Evolutionary conservation across 2,329 filamentous ascomycete species (phyloP).

Genomic region (Neonectria sp.): DNA sequence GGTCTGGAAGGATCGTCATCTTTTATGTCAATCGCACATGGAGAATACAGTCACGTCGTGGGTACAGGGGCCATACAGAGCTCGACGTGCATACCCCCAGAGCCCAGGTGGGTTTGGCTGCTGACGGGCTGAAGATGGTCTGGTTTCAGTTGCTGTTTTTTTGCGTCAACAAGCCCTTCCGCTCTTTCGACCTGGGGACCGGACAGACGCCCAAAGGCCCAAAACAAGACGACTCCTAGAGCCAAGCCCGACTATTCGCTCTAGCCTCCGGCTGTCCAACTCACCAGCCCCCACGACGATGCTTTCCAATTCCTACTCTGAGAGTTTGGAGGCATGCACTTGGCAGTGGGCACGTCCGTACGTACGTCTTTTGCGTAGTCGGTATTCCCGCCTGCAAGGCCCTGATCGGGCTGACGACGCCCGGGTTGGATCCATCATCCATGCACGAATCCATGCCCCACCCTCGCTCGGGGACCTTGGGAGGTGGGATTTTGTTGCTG

Average conservation of each 20-base stretch:
- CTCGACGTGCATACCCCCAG: constrained; percentile 9
- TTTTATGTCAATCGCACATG: constrained; percentile 4
- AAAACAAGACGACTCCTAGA: background rate
- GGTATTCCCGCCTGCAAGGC: constrained; percentile 19
- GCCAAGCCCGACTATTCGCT: background rate
- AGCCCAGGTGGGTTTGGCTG: constrained; percentile 25
- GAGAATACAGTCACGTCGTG: constrained; percentile 13
- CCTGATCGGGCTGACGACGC: constrained; percentile 46
- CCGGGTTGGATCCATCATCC: constrained; percentile 26
- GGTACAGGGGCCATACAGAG: background rate
- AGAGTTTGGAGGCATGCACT: background rate
- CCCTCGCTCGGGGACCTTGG: constrained; percentile 33
- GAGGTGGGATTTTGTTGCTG: constrained; percentile 13
- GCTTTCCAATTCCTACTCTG: background rate
- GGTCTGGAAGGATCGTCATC: constrained; percentile 20
- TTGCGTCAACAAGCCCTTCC: constrained; percentile 3
- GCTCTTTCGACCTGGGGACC: background rate
- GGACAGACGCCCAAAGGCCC: constrained; percentile 1
- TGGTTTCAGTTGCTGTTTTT: constrained; percentile 25
- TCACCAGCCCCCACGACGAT: constrained; percentile 1
- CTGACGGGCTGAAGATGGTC: constrained; percentile 28
- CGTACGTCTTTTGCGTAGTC: background rate
- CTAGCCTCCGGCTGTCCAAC: background rate
- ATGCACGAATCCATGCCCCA: constrained; percentile 24
- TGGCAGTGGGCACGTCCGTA: background rate